Evolutionary conservation across 2,329 filamentous ascomycete species (phyloP).

Genomic region (Colletotrichum agaves): DNA sequence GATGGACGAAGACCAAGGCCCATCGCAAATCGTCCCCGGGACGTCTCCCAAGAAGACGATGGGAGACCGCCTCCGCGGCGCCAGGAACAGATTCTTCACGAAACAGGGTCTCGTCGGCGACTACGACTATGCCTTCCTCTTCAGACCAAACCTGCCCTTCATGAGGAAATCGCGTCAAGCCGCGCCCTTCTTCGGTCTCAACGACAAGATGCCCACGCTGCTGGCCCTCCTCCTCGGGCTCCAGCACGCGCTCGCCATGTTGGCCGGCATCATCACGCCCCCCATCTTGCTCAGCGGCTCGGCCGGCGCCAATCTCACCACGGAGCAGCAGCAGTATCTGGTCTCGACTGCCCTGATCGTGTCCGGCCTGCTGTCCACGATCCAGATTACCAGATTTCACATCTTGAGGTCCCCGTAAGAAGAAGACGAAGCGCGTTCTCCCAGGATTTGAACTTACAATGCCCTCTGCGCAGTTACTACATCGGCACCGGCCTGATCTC

Average conservation of each 20-base stretch:
- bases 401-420: slow-evolving; percentile 71
- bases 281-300: slow-evolving; percentile 76
- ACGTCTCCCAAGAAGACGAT: slow-evolving; percentile 47
- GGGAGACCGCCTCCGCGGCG: slow-evolving; percentile 43
- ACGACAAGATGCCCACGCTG: slow-evolving; percentile 80
- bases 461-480: slow-evolving; percentile 66
- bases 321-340: slow-evolving; percentile 76
- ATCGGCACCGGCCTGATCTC: slow-evolving; percentile 83
- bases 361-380: slow-evolving; percentile 76
- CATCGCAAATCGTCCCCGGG: slow-evolving; percentile 59
- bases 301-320: slow-evolving; percentile 70
- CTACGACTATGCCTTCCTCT: slow-evolving; percentile 92
- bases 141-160: slow-evolving; percentile 85
- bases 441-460: slow-evolving; percentile 6
- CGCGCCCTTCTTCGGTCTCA: slow-evolving; percentile 87
- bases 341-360: slow-evolving; percentile 84
- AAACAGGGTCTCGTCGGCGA: slow-evolving; percentile 81
- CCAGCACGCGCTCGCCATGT: slow-evolving; percentile 83
- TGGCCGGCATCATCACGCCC: slow-evolving; percentile 80
- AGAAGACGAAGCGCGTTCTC: too few relatives aligned
- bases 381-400: slow-evolving; percentile 83
- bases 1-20: slow-evolving; percentile 69
- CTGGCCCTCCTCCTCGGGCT: slow-evolving; percentile 80
- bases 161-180: slow-evolving; percentile 68
- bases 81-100: slow-evolving; percentile 60